Base-by-base conservation (phyloP, 192 early-diverging fungal species). In the Spizellomyces punctatus region DNA sequence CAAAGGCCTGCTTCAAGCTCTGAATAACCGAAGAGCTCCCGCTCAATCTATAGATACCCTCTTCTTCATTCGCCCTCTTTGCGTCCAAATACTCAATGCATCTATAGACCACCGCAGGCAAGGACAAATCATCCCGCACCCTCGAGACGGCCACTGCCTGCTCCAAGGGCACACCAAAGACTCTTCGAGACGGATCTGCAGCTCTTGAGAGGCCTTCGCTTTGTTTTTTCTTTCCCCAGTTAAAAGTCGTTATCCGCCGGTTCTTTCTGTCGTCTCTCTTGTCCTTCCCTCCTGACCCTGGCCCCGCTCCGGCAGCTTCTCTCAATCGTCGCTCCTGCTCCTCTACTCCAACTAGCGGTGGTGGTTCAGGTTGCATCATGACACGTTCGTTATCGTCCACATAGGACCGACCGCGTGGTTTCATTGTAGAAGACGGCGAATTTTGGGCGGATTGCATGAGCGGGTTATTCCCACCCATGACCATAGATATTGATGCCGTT, bases 61-160 rank as follows among this genome's bases (percentile, higher is more conserved):
- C 96, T 68, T 99, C 97, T 21, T 91, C 73, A 60, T 82, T 87
- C 8, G 95, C 96, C 74, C 92, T 90, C 75, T 91, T 92, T 4
- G 89, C 86, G 76, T 99, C 96, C 58, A 99, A 76, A 70, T 94
- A 99, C 82, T 99, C 96, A 62, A 99, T 95, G 70, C 96, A 97
- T 17, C 97, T 82, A 78, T 91, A 97, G 3, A 99, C 91, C 43
- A 99, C 87, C 5, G 95, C 90, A 19, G 97, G 97, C 17, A 98
- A 81, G 42, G 90, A 87, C 75, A 92, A 90, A 50, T 95, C 94
- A 41, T 85, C 83, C 27, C 27, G 27, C 21, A 95, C 81, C 22
- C 83, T 78, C 6, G 91, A 89, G 10, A 88, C 75, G 8, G 88
- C 84, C 2, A 98, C 86, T 0, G 90, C 92, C 22, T 86, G 84